A percentile compares a stretch with the other conserved stretches of the same genome.
Conservation (phyloP, 768 basidiomycete genomes). For the Amanita subjunquillea region DNA sequence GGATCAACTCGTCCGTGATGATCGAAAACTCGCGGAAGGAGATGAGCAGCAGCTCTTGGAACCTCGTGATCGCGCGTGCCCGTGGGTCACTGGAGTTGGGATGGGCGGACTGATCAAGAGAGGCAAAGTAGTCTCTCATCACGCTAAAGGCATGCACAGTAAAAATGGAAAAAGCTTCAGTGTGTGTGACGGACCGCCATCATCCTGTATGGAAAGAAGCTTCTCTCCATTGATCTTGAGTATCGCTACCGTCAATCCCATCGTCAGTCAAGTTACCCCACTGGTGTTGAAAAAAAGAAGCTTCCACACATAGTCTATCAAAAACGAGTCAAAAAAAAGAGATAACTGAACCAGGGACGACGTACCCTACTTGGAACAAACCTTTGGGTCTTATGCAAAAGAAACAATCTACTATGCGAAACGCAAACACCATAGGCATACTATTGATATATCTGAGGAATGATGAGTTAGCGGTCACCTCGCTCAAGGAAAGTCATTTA, state of each 20-base stretch:
- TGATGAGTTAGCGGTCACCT: too few relatives aligned
- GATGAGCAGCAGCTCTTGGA: constrained; percentile 93
- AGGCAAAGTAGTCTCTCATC: constrained; percentile 93
- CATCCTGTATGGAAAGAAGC: constrained; percentile 87
- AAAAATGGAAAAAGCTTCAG: too few relatives aligned
- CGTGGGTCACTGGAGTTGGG: constrained; percentile 83
- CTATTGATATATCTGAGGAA: constrained; percentile 75
- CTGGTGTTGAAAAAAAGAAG: neutral
- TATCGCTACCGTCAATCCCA: constrained; percentile 46
- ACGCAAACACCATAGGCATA: constrained; percentile 97
- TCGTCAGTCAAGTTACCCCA: constrained; percentile 9
- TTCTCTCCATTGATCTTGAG: constrained; percentile 96
- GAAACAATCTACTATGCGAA: constrained; percentile 95
- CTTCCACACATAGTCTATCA: constrained; percentile 42
- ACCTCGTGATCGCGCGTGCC: constrained; percentile 87
- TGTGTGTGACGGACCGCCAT: constrained; percentile 58
- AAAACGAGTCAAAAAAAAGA: constrained; percentile 10
- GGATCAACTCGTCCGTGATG: constrained; percentile 92
- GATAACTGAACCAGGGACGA: neutral
- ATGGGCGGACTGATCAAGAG: constrained; percentile 89
- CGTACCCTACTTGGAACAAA: constrained; percentile 95
- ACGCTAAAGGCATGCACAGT: constrained; percentile 45
- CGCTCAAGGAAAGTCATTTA: too few relatives aligned
- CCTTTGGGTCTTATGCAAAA: constrained; percentile 99
- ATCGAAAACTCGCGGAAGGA: constrained; percentile 97